phyloP scores from a whole-genome alignment of 257 asterid genomes.

The Thymus mandschuricus region DNA sequence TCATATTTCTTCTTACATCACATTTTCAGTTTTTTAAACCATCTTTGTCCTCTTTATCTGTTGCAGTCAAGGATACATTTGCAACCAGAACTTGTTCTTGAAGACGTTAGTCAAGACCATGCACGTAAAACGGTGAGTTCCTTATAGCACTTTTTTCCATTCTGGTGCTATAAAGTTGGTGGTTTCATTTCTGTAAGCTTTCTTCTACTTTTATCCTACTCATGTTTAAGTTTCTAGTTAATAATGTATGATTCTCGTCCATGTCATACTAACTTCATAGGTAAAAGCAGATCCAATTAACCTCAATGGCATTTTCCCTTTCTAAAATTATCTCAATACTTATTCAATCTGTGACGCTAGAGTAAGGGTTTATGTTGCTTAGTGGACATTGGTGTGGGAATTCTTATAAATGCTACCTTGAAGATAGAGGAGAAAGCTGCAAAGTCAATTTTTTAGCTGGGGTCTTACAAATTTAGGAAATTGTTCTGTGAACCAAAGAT shows the following conservation, averaged over 20 bases:
- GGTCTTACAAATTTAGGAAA: too few relatives aligned
- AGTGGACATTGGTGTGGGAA: too few relatives aligned
- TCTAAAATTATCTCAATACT: background rate
- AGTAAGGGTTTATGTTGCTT: background rate
- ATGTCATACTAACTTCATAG: background rate
- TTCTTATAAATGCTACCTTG: too few relatives aligned
- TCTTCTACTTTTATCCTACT: conserved; percentile 7
- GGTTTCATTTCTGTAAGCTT: conserved; percentile 11
- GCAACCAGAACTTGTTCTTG: conserved; percentile 90
- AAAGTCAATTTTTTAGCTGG: too few relatives aligned
- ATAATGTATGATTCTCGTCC: conserved; percentile 9
- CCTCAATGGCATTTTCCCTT: background rate
- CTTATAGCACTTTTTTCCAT: conserved; percentile 10
- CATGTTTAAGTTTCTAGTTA: background rate
- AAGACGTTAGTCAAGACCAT: conserved; percentile 99
- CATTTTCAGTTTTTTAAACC: conserved; percentile 4
- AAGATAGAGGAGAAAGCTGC: too few relatives aligned
- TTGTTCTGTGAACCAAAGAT: too few relatives aligned
- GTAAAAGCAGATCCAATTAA: background rate
- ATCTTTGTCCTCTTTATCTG: conserved; percentile 21
- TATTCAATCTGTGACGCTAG: background rate
- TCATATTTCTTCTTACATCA: conserved; percentile 17
- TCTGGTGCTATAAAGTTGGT: conserved; percentile 7
- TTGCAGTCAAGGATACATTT: conserved; percentile 95
- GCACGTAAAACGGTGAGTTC: conserved; percentile 95